A percentile compares a stretch with the other conserved stretches of the same genome.
Evolutionary conservation across 1,284 basidiomycete genomes (phyloP).

Genomic region (Inonotus hispidus): DNA sequence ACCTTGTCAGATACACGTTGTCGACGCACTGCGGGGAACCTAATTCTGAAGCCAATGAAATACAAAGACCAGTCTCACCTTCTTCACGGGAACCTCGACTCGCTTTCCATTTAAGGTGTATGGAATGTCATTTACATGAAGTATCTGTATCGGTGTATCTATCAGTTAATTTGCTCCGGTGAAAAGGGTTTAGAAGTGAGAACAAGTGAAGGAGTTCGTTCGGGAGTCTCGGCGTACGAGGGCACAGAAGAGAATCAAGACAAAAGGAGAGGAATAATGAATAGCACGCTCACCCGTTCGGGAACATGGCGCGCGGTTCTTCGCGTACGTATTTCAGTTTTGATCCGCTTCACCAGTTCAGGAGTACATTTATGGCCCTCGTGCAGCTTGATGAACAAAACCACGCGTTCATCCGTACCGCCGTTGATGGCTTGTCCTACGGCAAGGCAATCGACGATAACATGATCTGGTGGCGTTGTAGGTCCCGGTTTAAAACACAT

Average conservation of each 20-base stretch:
- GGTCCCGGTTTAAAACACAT: conserved; percentile 40
- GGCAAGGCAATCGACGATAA: conserved; percentile 67
- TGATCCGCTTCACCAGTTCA: conserved; percentile 54
- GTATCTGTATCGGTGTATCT: conserved; percentile 41
- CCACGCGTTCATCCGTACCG: conserved; percentile 77
- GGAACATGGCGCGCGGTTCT: conserved; percentile 76
- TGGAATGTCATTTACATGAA: conserved; percentile 70
- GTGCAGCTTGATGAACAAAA: conserved; percentile 74
- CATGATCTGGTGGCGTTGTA: conserved; percentile 35
- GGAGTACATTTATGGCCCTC: conserved; percentile 46
- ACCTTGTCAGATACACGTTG: conserved; percentile 20
- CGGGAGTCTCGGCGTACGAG: neutral
- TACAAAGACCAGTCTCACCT: conserved; percentile 38
- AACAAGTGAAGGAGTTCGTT: conserved; percentile 10
- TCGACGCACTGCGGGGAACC: conserved; percentile 1
- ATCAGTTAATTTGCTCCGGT: conserved; percentile 14
- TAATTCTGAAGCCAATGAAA: neutral
- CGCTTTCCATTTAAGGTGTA: conserved; percentile 85
- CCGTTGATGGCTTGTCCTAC: conserved; percentile 69
- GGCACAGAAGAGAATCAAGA: conserved; percentile 13
- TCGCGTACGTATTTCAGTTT: conserved; percentile 54
- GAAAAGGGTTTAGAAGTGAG: conserved; percentile 1
- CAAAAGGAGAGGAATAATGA: neutral
- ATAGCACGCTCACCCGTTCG: conserved; percentile 42
- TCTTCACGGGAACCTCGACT: conserved; percentile 81